Evolutionary conservation across 2,329 filamentous ascomycete species (phyloP), one percentile per base, ranked within the genome.

Genomic region (Gaeumannomyces tritici): DNA sequence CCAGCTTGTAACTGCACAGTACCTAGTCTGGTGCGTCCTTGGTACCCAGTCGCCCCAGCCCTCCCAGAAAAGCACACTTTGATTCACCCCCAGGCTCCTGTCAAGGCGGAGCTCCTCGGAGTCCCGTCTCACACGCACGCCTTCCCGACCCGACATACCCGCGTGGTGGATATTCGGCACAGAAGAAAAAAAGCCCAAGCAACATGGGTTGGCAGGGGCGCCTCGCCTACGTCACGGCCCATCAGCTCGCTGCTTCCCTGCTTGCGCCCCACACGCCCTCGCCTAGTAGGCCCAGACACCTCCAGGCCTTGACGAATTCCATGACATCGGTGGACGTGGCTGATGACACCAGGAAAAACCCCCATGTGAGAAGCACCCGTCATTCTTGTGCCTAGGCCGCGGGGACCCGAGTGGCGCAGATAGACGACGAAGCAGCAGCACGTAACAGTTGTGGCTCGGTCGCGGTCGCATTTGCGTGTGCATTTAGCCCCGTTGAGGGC

Each of bases 251-350:
- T 51, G 21, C 9, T 51, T 51, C n/a, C 12, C 42, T 51, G 21
- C 12, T 56, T 21, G 24, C 3, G n/a, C 55, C 24, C 55, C 55
- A 28, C 55, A 27, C 13, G 55, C 28, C 55, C 26, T 21, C 12
- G 24, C 18, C n/a, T n/a, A n/a, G n/a, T n/a, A 5, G 24, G 24
- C 5, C 27, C 8, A 28, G 55, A 3, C 35, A n/a, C 13, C 18
- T 18, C 35, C 13, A 42, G 29, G 21, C 33, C 57, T 57, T 60
- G 54, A 61, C 58, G 62, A 60, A 26, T 27, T 54, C 58, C 54
- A 63, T 63, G 62, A 63, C 55, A 63, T 63, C 55, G 42, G 31
- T 29, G 15, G 42, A 12, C 59, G 62, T 63, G 62, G 62, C 62
- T 61, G 51, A 61, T 61, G 54, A 28, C 51, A 55, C 33, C 9